Evolutionary conservation across 306 rosid species (phyloP).

Genomic region (Quercus dentata): DNA sequence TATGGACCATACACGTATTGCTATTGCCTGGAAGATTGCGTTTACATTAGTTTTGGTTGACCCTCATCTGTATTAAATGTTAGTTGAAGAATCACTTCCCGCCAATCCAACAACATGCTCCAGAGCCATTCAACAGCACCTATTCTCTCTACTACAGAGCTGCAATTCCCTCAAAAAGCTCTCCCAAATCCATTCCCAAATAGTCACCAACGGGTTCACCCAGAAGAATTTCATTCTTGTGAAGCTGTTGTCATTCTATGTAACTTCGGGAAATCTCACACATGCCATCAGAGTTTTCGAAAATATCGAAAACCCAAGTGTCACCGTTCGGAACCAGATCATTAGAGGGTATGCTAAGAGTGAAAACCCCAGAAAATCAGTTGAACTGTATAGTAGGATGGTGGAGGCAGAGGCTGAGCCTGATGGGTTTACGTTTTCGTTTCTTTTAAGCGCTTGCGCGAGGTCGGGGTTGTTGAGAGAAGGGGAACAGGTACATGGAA

Average conservation of each 20-base stretch:
- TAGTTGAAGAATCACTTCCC: conserved; percentile 24
- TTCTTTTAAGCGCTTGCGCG: conserved; percentile 57
- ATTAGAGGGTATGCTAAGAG: conserved; percentile 45
- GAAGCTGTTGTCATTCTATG: conserved; percentile 50
- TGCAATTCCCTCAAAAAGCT: conserved; percentile 35
- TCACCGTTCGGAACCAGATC: conserved; percentile 58
- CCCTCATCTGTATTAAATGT: conserved; percentile 8
- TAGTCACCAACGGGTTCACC: conserved; percentile 42
- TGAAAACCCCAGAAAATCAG: conserved; percentile 32
- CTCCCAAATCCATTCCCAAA: conserved; percentile 53
- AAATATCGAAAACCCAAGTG: conserved; percentile 39
- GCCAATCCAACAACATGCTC: conserved; percentile 21
- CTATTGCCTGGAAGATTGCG: not conserved
- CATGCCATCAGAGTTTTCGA: conserved; percentile 31
- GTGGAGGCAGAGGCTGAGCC: conserved; percentile 35
- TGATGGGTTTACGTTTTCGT: conserved; percentile 63
- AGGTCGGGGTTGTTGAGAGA: conserved; percentile 51
- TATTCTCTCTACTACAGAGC: conserved; percentile 41
- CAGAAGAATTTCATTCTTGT: conserved; percentile 48
- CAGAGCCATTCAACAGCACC: conserved; percentile 34
- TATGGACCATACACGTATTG: too few species aligned
- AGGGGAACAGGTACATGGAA: conserved; percentile 62
- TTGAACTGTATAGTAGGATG: conserved; percentile 45
- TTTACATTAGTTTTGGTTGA: not conserved
- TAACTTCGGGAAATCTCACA: conserved; percentile 32